Percentiles rank a stretch among this genome's conserved stretches.
phyloP scores from a whole-genome alignment of 257 asterid species.

The Dorcoceras hygrometricum region DNA sequence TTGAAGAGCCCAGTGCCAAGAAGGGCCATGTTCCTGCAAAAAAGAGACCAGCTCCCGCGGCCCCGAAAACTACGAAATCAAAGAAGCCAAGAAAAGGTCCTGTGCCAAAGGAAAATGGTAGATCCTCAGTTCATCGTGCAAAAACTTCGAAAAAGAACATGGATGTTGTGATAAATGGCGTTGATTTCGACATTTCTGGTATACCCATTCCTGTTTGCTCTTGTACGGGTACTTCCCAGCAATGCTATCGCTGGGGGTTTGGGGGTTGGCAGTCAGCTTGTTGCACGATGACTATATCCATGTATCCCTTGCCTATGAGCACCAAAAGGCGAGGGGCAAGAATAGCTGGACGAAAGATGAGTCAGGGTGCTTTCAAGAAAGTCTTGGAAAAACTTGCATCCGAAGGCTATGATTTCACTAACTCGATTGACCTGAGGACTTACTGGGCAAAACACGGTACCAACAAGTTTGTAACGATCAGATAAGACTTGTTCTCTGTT shows the following conservation, averaged over 20 bases:
- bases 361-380: conserved; percentile 96
- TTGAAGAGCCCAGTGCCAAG: conserved; percentile 50
- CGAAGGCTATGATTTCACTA: conserved; percentile 67
- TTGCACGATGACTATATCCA: conserved; percentile 84
- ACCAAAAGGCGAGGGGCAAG: conserved; percentile 91
- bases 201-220: conserved; percentile 94
- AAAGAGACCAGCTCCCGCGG: conserved; percentile 46
- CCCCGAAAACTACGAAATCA: conserved; percentile 59
- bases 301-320: conserved; percentile 97
- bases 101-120: conserved; percentile 55
- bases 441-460: conserved; percentile 99
- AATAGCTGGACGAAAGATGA: conserved; percentile 97
- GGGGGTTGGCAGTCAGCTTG: conserved; percentile 99
- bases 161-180: conserved; percentile 77
- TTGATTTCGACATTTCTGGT: conserved; percentile 81
- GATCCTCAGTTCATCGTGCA: conserved; percentile 49
- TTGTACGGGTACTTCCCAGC: conserved; percentile 92
- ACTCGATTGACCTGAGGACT: conserved; percentile 84
- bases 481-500: conserved; percentile 44
- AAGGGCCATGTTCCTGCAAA: conserved; percentile 54
- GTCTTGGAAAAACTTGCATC: conserved; percentile 84
- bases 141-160: conserved; percentile 69
- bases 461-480: conserved; percentile 90
- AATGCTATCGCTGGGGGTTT: conserved; percentile 96
- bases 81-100: conserved; percentile 65